A percentile compares a stretch with the other conserved stretches of the same genome.
These are phyloP conservation scores for Entomortierella lignicola DNA, from an alignment of 192 early-diverging fungal species.

Conservation along the genomic window DNA sequence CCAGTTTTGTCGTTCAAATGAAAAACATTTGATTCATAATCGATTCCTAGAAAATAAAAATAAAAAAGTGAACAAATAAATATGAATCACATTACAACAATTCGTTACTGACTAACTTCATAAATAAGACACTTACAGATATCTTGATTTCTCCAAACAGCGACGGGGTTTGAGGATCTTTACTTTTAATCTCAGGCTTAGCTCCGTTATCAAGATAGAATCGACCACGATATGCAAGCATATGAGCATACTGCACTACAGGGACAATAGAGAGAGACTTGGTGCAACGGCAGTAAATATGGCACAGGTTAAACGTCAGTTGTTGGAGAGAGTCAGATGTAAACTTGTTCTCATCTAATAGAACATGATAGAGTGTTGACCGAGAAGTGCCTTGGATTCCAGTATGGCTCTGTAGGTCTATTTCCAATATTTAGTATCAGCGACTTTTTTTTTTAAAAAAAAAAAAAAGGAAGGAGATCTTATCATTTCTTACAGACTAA, in stretches of 20 bases:
- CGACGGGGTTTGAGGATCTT: neutral
- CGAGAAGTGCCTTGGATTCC: constrained; percentile 95
- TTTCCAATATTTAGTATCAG: neutral
- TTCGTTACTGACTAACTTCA: no score
- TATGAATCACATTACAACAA: no score
- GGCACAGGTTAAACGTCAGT: constrained; percentile 92
- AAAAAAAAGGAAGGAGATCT: neutral
- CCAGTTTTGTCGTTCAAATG: neutral
- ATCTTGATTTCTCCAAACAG: neutral
- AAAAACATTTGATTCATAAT: constrained; percentile 5
- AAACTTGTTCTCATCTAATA: constrained; percentile 90
- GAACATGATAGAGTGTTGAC: constrained; percentile 91
- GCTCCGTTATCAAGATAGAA: constrained; percentile 62
- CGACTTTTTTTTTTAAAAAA: neutral
- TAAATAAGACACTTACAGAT: constrained; percentile 17
- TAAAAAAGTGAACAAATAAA: no score
- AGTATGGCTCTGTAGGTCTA: constrained; percentile 85
- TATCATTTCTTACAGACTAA: neutral
- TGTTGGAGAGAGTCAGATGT: constrained; percentile 83
- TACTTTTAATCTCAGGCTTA: neutral
- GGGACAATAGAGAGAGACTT: constrained; percentile 86
- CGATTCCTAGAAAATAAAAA: neutral
- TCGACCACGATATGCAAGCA: constrained; percentile 84
- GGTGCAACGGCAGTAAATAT: constrained; percentile 90
- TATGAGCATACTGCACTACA: constrained; percentile 92